Evolutionary conservation across 164 flowering plant genomes (phyloP).

Genomic region (Nymphaea colorata): DNA sequence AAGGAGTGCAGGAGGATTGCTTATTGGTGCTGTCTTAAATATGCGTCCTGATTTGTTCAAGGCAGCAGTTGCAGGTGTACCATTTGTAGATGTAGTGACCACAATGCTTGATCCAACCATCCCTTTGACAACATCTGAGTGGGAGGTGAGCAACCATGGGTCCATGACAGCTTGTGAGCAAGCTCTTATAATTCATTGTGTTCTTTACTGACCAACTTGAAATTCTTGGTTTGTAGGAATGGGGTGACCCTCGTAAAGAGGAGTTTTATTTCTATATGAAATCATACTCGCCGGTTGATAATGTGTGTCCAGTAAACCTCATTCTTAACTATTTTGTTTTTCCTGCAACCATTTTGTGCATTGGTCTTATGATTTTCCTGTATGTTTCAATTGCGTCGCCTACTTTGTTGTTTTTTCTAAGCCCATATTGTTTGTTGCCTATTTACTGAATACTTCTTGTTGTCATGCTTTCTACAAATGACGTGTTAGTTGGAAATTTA

Average conservation of each 20-base stretch:
- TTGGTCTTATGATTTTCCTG: neutral
- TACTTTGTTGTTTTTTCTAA: neutral
- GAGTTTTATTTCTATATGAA: conserved; percentile 76
- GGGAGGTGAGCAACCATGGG: conserved; percentile 16
- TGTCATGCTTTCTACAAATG: no score
- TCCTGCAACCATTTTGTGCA: no score
- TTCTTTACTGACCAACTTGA: neutral
- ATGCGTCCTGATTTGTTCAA: conserved; percentile 92
- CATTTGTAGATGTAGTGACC: conserved; percentile 93
- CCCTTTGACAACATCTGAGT: conserved; percentile 25
- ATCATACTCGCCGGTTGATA: conserved; percentile 86
- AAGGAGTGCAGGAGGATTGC: conserved; percentile 95
- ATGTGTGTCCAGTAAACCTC: conserved; percentile 26
- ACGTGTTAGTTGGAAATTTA: no score
- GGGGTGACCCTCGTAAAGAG: conserved; percentile 86
- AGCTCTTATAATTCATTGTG: neutral
- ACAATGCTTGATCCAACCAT: conserved; percentile 65
- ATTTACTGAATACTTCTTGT: no score
- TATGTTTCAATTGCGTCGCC: neutral
- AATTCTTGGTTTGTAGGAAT: conserved; percentile 41
- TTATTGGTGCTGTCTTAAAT: conserved; percentile 84
- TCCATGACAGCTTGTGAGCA: neutral
- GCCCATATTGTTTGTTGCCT: neutral
- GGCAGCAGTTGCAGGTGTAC: conserved; percentile 84
- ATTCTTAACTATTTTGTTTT: neutral